A percentile compares a stretch with the other conserved stretches of the same genome.
phyloP scores from a whole-genome alignment of 345 rosid species.

The Melaleuca alternifolia region DNA sequence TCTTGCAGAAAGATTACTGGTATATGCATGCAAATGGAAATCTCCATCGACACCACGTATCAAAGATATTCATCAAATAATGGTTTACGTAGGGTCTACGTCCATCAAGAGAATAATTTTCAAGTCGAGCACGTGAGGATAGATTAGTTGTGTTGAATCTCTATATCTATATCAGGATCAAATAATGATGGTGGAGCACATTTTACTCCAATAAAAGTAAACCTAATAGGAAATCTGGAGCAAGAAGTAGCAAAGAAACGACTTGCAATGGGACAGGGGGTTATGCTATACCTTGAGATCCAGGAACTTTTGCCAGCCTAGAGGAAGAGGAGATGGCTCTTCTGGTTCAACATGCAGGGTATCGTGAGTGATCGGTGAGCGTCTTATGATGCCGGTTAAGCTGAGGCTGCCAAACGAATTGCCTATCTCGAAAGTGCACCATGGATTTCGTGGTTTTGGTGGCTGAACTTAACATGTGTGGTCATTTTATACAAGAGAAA shows the following conservation, averaged over 20 bases:
- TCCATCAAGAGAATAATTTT: background rate
- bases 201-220: background rate
- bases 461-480: background rate
- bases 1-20: background rate
- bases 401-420: background rate
- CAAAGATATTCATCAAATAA: background rate
- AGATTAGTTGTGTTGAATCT: background rate
- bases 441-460: background rate
- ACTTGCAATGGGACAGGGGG: background rate
- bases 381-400: background rate
- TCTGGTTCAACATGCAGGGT: background rate
- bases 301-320: background rate
- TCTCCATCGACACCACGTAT: background rate
- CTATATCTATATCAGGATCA: background rate
- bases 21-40: background rate
- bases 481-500: background rate
- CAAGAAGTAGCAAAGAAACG: background rate
- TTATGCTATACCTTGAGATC: background rate
- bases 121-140: background rate
- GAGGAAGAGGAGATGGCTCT: background rate
- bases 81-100: background rate
- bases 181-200: background rate
- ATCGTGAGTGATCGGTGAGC: background rate
- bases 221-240: background rate
- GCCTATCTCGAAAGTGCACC: background rate